Percentiles rank a stretch among this genome's conserved stretches.
Conservation (phyloP, 768 basidiomycete genomes). For the Amanita pallidorosea region DNA sequence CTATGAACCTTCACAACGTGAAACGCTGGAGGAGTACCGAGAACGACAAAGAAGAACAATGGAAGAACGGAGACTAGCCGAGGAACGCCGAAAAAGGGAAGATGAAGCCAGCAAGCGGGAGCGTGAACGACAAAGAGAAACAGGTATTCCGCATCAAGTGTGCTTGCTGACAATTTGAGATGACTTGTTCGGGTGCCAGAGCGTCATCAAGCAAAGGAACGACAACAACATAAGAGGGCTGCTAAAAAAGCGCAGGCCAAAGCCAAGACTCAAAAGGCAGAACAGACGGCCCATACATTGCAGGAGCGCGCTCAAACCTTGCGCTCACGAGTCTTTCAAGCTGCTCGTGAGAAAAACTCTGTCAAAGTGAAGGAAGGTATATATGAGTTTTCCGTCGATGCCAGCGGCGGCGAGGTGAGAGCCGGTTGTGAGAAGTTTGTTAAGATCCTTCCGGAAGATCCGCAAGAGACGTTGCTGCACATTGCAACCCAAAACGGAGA, state of each 20-base stretch:
- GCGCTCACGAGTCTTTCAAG: constrained; percentile 55
- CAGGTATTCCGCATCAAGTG: constrained; percentile 8
- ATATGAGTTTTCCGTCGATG: constrained; percentile 63
- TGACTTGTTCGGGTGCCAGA: constrained; percentile 23
- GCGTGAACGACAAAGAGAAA: constrained; percentile 39
- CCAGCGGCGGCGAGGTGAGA: constrained; percentile 60
- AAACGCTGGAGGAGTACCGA: constrained; percentile 42
- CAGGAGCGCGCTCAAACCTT: constrained; percentile 40
- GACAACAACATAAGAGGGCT: constrained; percentile 43
- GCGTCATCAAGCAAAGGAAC: constrained; percentile 42
- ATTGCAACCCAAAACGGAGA: constrained; percentile 51
- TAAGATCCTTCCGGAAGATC: constrained; percentile 34
- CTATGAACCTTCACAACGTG: constrained; percentile 14
- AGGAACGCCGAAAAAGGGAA: constrained; percentile 40
- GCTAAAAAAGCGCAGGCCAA: constrained; percentile 47
- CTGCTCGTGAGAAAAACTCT: constrained; percentile 45
- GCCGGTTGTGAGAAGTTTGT: constrained; percentile 43
- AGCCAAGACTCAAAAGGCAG: constrained; percentile 36
- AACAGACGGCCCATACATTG: constrained; percentile 34
- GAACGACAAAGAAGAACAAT: constrained; percentile 36
- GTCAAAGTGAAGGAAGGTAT: constrained; percentile 51
- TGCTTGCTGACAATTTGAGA: background rate
- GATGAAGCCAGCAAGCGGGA: constrained; percentile 35
- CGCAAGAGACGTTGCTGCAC: constrained; percentile 60
- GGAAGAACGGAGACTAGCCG: constrained; percentile 46